These are phyloP conservation scores for Neofusicoccum umdonicola DNA, from an alignment of 2,329 filamentous ascomycete genomes.

Conservation along the genomic window DNA sequence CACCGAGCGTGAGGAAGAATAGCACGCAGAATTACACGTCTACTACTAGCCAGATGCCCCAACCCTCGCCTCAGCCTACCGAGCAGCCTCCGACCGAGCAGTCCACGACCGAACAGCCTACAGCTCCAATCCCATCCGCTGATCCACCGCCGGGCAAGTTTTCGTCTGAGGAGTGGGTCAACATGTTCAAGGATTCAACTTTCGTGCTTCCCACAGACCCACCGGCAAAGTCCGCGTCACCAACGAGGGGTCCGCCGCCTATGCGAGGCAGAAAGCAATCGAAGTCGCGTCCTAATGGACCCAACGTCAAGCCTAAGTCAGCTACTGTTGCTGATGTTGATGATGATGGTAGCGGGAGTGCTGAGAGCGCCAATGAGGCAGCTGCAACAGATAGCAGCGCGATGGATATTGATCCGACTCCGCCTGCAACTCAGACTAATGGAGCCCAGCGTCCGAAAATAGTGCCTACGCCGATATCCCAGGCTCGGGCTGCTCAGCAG, in stretches of 20 bases:
- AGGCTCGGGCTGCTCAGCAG: not conserved
- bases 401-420: constrained; percentile 49
- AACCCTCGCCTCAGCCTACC: constrained; percentile 15
- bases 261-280: constrained; percentile 10
- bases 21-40: constrained; percentile 32
- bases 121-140: not conserved
- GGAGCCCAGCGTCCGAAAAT: constrained; percentile 24
- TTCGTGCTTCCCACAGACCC: constrained; percentile 31
- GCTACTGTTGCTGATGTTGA: constrained; percentile 14
- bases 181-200: constrained; percentile 43
- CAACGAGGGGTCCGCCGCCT: constrained; percentile 10
- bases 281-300: not conserved
- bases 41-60: constrained; percentile 26
- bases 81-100: too few species aligned
- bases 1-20: constrained; percentile 24
- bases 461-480: constrained; percentile 2
- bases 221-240: constrained; percentile 23
- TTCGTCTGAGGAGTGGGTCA: constrained; percentile 42
- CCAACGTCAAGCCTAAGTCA: constrained; percentile 3
- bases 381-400: constrained; percentile 32
- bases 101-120: not conserved
- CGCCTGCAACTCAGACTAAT: constrained; percentile 15
- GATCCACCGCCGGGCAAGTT: constrained; percentile 33
- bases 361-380: constrained; percentile 23
- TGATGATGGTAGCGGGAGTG: not conserved